These are phyloP conservation scores for Mitragyna speciosa DNA, from an alignment of 257 asterid species.

Conservation along the genomic window DNA sequence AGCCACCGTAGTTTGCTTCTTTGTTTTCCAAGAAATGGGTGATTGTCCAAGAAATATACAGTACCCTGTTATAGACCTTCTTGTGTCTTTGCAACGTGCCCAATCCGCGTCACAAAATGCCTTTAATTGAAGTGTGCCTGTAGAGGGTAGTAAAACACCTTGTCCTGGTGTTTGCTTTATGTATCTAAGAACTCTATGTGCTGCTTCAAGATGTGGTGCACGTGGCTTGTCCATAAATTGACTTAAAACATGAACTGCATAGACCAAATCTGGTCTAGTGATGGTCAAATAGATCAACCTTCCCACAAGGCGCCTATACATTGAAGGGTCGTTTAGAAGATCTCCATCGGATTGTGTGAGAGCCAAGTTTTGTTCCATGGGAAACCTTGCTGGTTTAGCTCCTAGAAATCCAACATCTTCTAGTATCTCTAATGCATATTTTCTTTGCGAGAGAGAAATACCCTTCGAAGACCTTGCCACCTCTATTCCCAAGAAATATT, in stretches of 20 bases:
- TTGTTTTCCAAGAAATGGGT: background rate
- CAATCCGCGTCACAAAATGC: background rate
- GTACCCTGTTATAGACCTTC: background rate
- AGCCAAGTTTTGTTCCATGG: constrained; percentile 9
- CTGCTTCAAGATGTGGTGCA: background rate
- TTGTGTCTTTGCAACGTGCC: background rate
- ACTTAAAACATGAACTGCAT: background rate
- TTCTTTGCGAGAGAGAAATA: background rate
- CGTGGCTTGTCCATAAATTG: background rate
- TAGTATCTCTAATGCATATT: constrained; percentile 1
- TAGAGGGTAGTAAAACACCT: background rate
- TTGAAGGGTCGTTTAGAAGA: background rate
- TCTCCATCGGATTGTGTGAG: background rate
- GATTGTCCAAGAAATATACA: background rate
- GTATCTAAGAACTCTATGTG: background rate
- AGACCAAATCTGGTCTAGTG: constrained; percentile 4
- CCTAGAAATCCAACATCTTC: constrained; percentile 3
- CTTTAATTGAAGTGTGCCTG: background rate
- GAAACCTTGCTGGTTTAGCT: constrained; percentile 2
- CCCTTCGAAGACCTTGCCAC: background rate
- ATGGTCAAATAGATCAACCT: background rate
- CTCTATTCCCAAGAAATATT: constrained; percentile 5
- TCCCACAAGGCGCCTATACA: background rate
- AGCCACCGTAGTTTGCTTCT: background rate
- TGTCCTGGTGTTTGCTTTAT: background rate